Evolutionary conservation across 192 early-diverging fungal species (phyloP), one percentile per base, ranked within the genome.

Genomic region (Powellomyces hirtus): DNA sequence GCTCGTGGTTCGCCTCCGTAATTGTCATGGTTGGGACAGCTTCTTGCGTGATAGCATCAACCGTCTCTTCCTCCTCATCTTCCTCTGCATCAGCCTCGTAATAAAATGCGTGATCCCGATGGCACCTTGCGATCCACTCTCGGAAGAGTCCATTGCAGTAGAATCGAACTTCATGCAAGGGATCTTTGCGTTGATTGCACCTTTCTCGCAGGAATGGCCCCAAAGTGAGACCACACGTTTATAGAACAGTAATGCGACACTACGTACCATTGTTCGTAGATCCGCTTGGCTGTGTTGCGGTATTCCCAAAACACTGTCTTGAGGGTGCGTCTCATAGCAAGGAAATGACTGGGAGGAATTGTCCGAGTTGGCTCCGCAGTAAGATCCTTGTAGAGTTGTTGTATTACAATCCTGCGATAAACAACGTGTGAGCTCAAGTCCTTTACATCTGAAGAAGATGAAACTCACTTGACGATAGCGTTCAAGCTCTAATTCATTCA

Each of bases 401-500:
- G 56, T 10, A 58, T 11, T 10, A 58, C 33, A 33, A 58, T 58
- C 22, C 50, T 52, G 22, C 10, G 24, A 8, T 24, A 52, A 7
- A 18, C 7, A 20, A 18, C 8, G 22, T 24, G 7, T 52, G 24
- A 8, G 7, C 11, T 11, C 24, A 7, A 52, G 24, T 24, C 7
- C 50, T n/a, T 24, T 24, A 52, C 40, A 18, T 42, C 10, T 18
- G 13, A n/a, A 7, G 22, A 11, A 24, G 22, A 24, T 24, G 24
- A 8, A 7, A 52, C 50, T 52, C 24, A 52, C 56, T 58, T 58
- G 56, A 58, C 33, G 33, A 35, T 58, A 27, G 56, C 56, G 22
- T 35, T 58, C 8, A 58, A 22, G 22, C 56, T 58, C 56, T 53
- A 24, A 20, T 26, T 8, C 8, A 26, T 18, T 53, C 13, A 53